Evolutionary conservation across 768 basidiomycete genomes (phyloP).

Genomic region (Hypholoma sublateritium): DNA sequence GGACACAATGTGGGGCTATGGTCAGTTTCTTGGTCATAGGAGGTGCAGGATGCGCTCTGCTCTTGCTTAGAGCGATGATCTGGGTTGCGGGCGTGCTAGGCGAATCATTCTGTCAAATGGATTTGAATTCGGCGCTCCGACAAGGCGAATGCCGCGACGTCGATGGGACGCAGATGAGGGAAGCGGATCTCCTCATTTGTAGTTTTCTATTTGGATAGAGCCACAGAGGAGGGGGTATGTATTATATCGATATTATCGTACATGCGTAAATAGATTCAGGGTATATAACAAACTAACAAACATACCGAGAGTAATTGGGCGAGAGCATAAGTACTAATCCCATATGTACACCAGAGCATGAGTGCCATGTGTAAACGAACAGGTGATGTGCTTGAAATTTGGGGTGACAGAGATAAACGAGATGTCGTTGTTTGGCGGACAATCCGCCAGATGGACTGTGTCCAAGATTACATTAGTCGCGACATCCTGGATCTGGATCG

Average conservation of each 20-base stretch:
- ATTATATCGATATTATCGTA: background rate
- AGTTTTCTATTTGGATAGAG: constrained; percentile 8
- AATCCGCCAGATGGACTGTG: background rate
- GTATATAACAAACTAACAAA: background rate
- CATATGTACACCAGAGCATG: constrained; percentile 4
- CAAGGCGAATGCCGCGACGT: constrained; percentile 12
- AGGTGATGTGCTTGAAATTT: constrained; percentile 4
- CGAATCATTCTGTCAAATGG: constrained; percentile 16
- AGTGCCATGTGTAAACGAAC: background rate
- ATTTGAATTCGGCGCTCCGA: constrained; percentile 11
- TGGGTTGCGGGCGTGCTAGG: constrained; percentile 9
- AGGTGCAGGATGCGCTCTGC: constrained; percentile 3
- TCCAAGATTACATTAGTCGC: constrained; percentile 2
- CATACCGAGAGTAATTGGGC: background rate
- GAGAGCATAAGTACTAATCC: background rate
- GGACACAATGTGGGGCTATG: background rate
- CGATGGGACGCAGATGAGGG: constrained; percentile 16
- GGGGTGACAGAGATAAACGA: constrained; percentile 1
- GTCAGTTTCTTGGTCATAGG: background rate
- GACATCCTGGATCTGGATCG: constrained; percentile 4
- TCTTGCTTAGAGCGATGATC: constrained; percentile 10
- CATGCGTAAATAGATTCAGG: background rate
- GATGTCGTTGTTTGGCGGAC: constrained; percentile 1
- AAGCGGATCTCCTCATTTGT: constrained; percentile 16
- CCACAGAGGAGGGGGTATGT: background rate